Base-by-base conservation (phyloP, 306 rosid species). In the Lathyrus aphaca region DNA sequence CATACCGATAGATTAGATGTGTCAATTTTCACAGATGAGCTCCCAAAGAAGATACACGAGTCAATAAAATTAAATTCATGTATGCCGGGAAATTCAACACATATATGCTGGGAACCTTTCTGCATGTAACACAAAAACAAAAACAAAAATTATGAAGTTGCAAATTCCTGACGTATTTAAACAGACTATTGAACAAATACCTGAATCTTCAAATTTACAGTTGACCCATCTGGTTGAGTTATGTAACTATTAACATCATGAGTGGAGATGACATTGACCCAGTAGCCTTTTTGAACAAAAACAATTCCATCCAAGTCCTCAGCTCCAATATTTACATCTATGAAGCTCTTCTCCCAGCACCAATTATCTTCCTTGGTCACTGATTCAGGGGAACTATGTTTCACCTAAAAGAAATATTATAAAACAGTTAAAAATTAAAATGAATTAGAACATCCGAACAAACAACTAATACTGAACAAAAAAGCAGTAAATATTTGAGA, bases 21-120 rank as follows among this genome's bases (percentile, higher is more conserved):
- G 70, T 95, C 86, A 63, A 89, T 80, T 82, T 83, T 82, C 79
- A 88, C 74, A 38, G 95, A 76, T 46, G 96, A 89, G 76, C 92
- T 84, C 77, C 97, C 99, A 72, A 95, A 95, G 85, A 81, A 91
- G 82, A 95, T 71, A 82, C 99, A 91, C 0, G 99, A 87, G 90
- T 91, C 81, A 65, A 67, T 80, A 74, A 89, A 82, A 73, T 78
- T 79, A 82, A 95, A 86, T 71, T 95, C 96, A 64, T 91, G 97
- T 76, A 86, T 84, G 72, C 99, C 99, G 51, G 99, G 95, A 75
- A 85, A 77, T 73, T 84, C 92, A 55, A 89, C 77, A 61, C 99
- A 87, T 74, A 95, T 72, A 64, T 80, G 79, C 81, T 89, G 97
- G 61, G 92, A 79, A 79, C 99, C 99, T 87, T 89, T 91, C 99